These are phyloP conservation scores for Haematococcus lacustris DNA, from an alignment of 139 green algal genomes.

Conservation along the genomic window DNA sequence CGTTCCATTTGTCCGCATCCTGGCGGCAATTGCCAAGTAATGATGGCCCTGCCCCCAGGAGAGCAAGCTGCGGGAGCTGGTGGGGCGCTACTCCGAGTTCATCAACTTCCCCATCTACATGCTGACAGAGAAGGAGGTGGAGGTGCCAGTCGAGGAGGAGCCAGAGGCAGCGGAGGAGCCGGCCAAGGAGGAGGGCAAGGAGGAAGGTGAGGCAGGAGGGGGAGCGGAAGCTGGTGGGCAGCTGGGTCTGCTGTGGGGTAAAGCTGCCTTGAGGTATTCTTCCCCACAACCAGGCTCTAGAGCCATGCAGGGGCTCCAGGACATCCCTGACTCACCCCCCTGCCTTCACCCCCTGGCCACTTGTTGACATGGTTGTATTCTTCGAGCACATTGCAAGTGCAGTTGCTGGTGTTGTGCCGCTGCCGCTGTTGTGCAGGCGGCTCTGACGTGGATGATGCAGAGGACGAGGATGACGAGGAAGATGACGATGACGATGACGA, in stretches of 20 bases:
- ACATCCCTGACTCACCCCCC: no score
- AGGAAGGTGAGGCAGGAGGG: no score
- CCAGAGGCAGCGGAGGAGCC: constrained; percentile 33
- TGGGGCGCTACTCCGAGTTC: constrained; percentile 86
- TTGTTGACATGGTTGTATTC: no score
- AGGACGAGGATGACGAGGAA: constrained; percentile 33
- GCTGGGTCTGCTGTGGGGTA: neutral
- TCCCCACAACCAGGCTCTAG: neutral
- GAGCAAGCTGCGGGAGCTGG: constrained; percentile 71
- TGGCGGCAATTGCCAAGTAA: no score
- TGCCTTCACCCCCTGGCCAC: no score
- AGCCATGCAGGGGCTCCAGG: no score
- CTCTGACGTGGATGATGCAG: no score
- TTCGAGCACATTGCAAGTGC: no score
- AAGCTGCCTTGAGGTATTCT: neutral
- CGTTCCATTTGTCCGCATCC: no score
- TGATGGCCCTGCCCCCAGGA: constrained; percentile 43
- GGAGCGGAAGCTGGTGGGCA: no score
- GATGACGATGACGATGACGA: constrained; percentile 29
- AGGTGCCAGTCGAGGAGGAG: constrained; percentile 64
- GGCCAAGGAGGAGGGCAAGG: constrained; percentile 21
- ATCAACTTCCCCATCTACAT: constrained; percentile 97
- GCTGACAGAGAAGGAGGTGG: constrained; percentile 44
- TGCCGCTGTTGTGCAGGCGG: no score
- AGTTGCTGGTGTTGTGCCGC: no score